A percentile compares a stretch with the other conserved stretches of the same genome.
These are phyloP conservation scores for Austroboletus olivaceoglutinosus DNA, from an alignment of 1,284 basidiomycete species.

Conservation along the genomic window DNA sequence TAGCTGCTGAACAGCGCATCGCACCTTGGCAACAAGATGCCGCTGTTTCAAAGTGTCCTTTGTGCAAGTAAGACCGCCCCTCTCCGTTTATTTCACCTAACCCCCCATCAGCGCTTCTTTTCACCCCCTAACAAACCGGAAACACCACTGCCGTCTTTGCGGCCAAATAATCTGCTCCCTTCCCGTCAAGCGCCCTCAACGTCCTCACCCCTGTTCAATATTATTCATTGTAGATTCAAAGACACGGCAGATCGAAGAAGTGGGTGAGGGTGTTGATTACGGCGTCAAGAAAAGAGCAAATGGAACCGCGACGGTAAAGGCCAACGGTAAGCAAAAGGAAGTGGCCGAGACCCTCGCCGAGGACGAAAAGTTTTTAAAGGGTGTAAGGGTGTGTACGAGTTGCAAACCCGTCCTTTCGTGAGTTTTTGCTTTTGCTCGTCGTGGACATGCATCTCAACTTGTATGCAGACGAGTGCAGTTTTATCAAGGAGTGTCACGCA, in stretches of 20 bases:
- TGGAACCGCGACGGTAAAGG: conserved; percentile 20
- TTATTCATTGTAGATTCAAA: conserved; percentile 78
- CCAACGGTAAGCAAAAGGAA: conserved; percentile 43
- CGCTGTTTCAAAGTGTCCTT: conserved; percentile 72
- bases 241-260: conserved; percentile 77
- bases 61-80: conserved; percentile 71
- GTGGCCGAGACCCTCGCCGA: conserved; percentile 38
- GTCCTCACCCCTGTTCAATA: conserved; percentile 69
- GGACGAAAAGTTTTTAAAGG: conserved; percentile 78
- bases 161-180: conserved; percentile 92
- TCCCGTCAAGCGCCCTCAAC: conserved; percentile 72
- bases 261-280: conserved; percentile 85
- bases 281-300: conserved; percentile 56
- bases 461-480: conserved; percentile 72
- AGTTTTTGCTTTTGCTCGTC: conserved; percentile 29
- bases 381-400: conserved; percentile 79
- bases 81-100: neutral
- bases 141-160: conserved; percentile 96
- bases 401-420: conserved; percentile 80
- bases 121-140: conserved; percentile 86
- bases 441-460: neutral
- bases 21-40: conserved; percentile 94
- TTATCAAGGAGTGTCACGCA: conserved; percentile 60
- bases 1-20: conserved; percentile 86
- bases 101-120: conserved; percentile 63